These are phyloP conservation scores for Spiraea crenata DNA, from an alignment of 331 rosid genomes.

Conservation along the genomic window DNA sequence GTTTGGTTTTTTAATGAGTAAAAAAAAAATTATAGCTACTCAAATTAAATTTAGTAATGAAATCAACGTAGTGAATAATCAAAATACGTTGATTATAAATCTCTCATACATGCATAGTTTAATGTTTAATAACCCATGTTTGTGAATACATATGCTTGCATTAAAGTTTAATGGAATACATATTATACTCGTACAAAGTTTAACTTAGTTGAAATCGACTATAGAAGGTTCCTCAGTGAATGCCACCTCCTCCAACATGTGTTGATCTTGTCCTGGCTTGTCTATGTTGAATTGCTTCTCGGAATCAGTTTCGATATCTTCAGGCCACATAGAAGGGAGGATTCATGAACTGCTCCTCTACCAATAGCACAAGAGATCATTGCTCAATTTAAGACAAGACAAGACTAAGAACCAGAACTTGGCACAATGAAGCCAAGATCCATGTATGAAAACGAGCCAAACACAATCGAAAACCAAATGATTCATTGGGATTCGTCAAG, in stretches of 20 bases:
- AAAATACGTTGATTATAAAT: too few relatives aligned
- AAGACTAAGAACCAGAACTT: conserved; percentile 16
- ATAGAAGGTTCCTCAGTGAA: conserved; percentile 71
- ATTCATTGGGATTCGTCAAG: too few relatives aligned
- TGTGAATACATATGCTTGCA: too few relatives aligned
- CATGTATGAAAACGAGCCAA: conserved; percentile 22
- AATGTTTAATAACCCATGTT: too few relatives aligned
- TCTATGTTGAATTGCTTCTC: conserved; percentile 93
- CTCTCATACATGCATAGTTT: too few relatives aligned
- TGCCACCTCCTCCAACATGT: conserved; percentile 83
- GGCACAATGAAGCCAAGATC: conserved; percentile 29
- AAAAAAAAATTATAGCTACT: too few relatives aligned
- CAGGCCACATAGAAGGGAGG: conserved; percentile 98
- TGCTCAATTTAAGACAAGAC: background rate
- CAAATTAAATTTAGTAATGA: too few relatives aligned
- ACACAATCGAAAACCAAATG: conserved; percentile 12
- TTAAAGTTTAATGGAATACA: too few relatives aligned
- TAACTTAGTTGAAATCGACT: conserved; percentile 86
- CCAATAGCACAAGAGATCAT: background rate
- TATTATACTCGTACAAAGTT: too few relatives aligned
- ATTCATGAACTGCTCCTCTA: conserved; percentile 30
- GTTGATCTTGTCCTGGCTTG: conserved; percentile 77
- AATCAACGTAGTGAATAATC: too few relatives aligned
- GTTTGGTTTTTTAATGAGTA: too few relatives aligned
- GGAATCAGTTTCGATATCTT: conserved; percentile 67